These are phyloP conservation scores for Hyparrhenia diplandra DNA, from an alignment of 176 grass and related monocot species.

Conservation along the genomic window DNA sequence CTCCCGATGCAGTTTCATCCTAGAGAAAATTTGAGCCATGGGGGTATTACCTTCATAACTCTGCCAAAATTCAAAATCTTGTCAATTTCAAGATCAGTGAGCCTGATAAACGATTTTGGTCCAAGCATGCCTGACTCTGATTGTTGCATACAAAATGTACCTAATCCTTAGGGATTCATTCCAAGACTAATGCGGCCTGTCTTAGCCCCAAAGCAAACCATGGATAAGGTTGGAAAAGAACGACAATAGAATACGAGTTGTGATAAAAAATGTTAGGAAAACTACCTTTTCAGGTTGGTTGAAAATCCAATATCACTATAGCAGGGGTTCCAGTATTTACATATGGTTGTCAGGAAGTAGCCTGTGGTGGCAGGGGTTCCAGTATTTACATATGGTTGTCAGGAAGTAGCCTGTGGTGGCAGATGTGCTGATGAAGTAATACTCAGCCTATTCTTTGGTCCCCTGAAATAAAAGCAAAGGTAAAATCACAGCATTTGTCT, in stretches of 20 bases:
- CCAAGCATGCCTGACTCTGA: neutral
- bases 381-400: conserved; percentile 58
- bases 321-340: conserved; percentile 51
- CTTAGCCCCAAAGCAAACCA: neutral
- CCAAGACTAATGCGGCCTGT: neutral
- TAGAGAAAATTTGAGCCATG: neutral
- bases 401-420: conserved; percentile 63
- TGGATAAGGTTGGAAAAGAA: neutral
- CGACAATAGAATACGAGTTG: neutral
- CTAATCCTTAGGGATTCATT: neutral
- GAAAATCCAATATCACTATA: conserved; percentile 43
- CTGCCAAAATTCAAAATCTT: neutral
- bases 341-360: conserved; percentile 57
- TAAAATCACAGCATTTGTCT: neutral
- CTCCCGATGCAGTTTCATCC: neutral
- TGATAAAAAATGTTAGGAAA: neutral
- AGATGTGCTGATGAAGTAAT: conserved; percentile 60
- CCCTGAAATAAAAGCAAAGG: conserved; percentile 30
- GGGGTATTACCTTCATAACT: neutral
- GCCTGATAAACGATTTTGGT: neutral
- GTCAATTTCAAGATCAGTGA: neutral
- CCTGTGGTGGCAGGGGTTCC: conserved; percentile 40
- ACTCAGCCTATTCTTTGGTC: conserved; percentile 57
- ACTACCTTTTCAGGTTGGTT: conserved; percentile 34
- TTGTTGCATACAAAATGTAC: neutral